Base-by-base conservation (phyloP, 1,139 yeast species). In the Wickerhamomyces sp. region DNA sequence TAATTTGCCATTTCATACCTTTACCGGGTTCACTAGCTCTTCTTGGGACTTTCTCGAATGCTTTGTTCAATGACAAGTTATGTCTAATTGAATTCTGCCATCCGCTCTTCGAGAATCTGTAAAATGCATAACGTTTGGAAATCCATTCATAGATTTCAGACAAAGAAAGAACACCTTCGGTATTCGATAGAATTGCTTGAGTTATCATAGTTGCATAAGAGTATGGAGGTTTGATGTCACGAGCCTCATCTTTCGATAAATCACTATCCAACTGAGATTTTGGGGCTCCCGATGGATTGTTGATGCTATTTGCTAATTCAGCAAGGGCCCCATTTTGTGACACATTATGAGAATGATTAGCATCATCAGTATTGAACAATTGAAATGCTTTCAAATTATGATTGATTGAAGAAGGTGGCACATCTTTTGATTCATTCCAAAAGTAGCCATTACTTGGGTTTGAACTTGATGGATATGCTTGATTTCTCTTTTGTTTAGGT, bases 1-100 rank as follows among this genome's bases (percentile, higher is more conserved):
- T 80, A 43, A 92, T 90, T 64, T 89, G 95, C 99, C 99, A 92
- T 64, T 92, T 92, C 95, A 92, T 92, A 47, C 98, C 98, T 62
- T 92, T 92, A 24, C 99, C 98, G 0, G 98, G 97, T 63, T 92
- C 97, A 60, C 88, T 85, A 16, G 95, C 92, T 60, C 87, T 78
- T 56, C 98, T 74, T 20, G 98, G 96, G 20, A 90, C 97, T 64
- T 92, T 92, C 58, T 90, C 97, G 59, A 86, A 86, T 9, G 95
- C 92, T 60, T 86, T 86, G 60, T 85, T 86, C 40, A 86, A 66
- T 3, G 94, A 84, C 35, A 86, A 62, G 58, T 86, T 86, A 58
- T 86, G 95, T 44, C 95, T 76, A 47, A 85, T 85, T 10, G 90
- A 81, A 60, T 86, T 86, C 61, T 87, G 95, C 96, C 92, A 83